A percentile compares a stretch with the other conserved stretches of the same genome.
These are phyloP conservation scores for Neonectria coccinea DNA, from an alignment of 2,329 filamentous ascomycete species.

Conservation along the genomic window DNA sequence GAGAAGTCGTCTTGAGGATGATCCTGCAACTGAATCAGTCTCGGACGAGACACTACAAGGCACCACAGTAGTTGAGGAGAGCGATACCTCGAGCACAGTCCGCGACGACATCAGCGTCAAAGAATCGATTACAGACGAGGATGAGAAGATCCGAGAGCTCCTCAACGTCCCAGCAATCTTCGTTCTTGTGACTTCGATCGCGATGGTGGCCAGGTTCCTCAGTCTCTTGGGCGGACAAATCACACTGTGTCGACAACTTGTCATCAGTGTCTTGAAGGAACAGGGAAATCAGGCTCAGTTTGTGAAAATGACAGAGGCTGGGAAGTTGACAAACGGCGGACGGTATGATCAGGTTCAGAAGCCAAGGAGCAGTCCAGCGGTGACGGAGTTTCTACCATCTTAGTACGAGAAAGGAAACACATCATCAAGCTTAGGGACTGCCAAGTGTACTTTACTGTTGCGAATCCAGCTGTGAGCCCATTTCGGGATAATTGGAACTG, in stretches of 20 bases:
- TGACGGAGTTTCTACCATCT: not conserved
- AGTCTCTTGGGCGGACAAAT: not conserved
- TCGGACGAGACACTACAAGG: not conserved
- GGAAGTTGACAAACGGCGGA: not conserved
- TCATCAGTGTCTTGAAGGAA: not conserved
- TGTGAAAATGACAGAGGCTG: not conserved
- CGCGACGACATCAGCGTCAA: not conserved
- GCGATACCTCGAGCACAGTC: not conserved
- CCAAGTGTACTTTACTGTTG: no score
- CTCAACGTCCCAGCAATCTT: not conserved
- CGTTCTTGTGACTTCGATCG: not conserved
- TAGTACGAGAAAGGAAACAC: not conserved
- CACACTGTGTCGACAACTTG: not conserved
- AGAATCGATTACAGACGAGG: not conserved
- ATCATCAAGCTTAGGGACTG: fast-evolving
- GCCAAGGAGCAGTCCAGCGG: not conserved
- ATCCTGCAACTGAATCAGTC: not conserved
- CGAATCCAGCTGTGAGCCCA: no score
- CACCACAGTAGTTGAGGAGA: no score
- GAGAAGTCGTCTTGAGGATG: not conserved
- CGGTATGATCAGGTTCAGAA: not conserved
- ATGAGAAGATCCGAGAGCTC: not conserved
- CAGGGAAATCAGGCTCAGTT: not conserved
- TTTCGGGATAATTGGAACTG: no score
- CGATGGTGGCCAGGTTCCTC: not conserved